phyloP scores from a whole-genome alignment of 345 rosid genomes.

The Cochlearia excelsa region DNA sequence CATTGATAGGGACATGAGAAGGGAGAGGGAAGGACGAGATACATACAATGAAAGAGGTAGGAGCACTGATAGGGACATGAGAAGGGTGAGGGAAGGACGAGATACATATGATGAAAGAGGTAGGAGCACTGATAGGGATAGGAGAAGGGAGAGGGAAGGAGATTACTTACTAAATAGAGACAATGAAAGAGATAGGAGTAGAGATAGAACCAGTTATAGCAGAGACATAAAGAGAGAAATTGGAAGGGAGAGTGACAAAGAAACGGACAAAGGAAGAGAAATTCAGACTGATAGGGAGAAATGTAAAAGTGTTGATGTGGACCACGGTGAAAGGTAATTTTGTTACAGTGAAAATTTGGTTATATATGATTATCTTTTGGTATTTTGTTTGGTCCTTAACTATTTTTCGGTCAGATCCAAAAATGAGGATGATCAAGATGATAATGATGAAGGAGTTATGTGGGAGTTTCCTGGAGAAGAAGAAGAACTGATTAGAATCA shows the following conservation, averaged over 20 bases:
- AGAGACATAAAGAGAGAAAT: constrained; percentile 41
- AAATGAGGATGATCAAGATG: constrained; percentile 56
- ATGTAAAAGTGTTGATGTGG: constrained; percentile 35
- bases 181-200: constrained; percentile 44
- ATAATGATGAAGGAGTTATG: constrained; percentile 57
- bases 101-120: constrained; percentile 33
- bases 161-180: constrained; percentile 34
- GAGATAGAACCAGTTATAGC: constrained; percentile 43
- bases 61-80: no score
- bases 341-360: background rate
- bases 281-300: constrained; percentile 39
- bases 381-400: background rate
- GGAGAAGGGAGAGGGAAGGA: constrained; percentile 45
- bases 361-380: constrained; percentile 4
- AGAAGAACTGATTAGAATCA: constrained; percentile 77
- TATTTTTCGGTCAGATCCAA: constrained; percentile 38
- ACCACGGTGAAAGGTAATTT: constrained; percentile 45
- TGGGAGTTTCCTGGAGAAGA: constrained; percentile 74
- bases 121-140: constrained; percentile 43
- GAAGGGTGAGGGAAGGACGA: constrained; percentile 37
- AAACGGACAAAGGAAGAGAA: constrained; percentile 47
- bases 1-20: constrained; percentile 44
- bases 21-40: constrained; percentile 39
- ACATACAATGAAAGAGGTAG: background rate
- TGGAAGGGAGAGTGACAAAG: constrained; percentile 46